Evolutionary conservation across 78 protist genomes (phyloP).

Genomic region (Pigoraptor vietnamica): DNA sequence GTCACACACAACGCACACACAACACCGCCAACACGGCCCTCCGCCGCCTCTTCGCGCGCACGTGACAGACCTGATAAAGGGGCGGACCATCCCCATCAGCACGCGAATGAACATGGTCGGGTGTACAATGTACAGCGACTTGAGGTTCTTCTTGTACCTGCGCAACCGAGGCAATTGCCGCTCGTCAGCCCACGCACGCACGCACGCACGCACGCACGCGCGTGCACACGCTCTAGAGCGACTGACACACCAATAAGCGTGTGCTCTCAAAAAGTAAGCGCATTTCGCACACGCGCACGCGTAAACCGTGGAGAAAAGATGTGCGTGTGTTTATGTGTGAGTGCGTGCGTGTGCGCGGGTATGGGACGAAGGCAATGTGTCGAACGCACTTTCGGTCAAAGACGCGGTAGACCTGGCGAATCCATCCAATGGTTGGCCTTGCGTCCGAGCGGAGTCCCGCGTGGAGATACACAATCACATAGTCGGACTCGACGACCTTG

Average conservation of each 20-base stretch:
- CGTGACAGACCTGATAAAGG: conserved; percentile 27
- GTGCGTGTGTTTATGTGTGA: too few relatives aligned
- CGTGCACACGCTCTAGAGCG: background rate
- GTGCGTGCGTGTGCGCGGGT: too few relatives aligned
- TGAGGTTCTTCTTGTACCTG: conserved; percentile 71
- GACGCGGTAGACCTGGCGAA: conserved; percentile 37
- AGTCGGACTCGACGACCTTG: conserved; percentile 7
- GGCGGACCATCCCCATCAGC: conserved; percentile 39
- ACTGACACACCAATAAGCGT: too few relatives aligned
- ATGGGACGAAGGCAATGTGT: too few relatives aligned
- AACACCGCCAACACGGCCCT: too few relatives aligned
- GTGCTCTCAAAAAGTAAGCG: too few relatives aligned
- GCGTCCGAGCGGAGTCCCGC: background rate
- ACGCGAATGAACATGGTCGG: conserved; percentile 50
- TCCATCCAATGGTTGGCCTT: conserved; percentile 33
- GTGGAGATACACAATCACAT: conserved; percentile 3
- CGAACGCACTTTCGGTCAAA: conserved; percentile 53
- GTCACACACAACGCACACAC: too few relatives aligned
- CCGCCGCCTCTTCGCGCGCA: too few relatives aligned
- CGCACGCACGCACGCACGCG: background rate
- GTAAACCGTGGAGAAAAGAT: too few relatives aligned
- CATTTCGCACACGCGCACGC: too few relatives aligned
- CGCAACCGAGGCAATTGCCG: background rate
- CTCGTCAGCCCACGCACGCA: background rate
- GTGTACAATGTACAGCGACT: conserved; percentile 51